These are phyloP conservation scores for Penicillium robsamsonii DNA, from an alignment of 495 filamentous ascomycete species.

Conservation along the genomic window DNA sequence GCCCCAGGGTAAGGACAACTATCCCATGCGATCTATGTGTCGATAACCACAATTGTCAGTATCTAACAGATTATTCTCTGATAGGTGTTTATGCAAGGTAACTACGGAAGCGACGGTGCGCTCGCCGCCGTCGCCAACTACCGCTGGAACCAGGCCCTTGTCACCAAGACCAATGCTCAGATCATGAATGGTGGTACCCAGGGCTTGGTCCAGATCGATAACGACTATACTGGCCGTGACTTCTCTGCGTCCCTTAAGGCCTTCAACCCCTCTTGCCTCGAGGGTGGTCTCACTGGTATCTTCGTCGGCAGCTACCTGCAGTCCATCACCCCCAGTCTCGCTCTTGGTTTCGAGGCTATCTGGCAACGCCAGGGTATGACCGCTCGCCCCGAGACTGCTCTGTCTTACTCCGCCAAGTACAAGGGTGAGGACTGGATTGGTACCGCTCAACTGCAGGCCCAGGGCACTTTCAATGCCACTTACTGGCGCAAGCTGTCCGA, in stretches of 20 bases:
- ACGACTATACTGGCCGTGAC: constrained; percentile 89
- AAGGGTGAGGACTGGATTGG: constrained; percentile 88
- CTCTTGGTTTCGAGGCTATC: constrained; percentile 86
- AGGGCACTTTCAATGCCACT: constrained; percentile 82
- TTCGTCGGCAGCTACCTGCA: constrained; percentile 95
- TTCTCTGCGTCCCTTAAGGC: constrained; percentile 89
- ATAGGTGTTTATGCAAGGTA: constrained; percentile 93
- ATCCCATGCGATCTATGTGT: not conserved
- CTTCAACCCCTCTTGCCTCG: constrained; percentile 88
- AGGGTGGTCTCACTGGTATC: constrained; percentile 90
- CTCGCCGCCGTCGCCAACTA: constrained; percentile 86
- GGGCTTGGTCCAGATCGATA: constrained; percentile 84
- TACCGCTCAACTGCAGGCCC: constrained; percentile 76
- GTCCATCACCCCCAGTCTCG: constrained; percentile 80
- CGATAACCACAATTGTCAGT: not conserved
- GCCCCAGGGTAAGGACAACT: constrained; percentile 68
- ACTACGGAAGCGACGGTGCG: constrained; percentile 82
- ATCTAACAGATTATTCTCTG: constrained; percentile 6
- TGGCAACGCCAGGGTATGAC: constrained; percentile 82
- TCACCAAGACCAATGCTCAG: constrained; percentile 82
- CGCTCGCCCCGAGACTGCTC: constrained; percentile 75
- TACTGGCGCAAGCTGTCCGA: constrained; percentile 96
- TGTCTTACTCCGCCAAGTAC: constrained; percentile 89
- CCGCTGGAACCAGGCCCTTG: constrained; percentile 71
- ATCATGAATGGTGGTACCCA: constrained; percentile 63